Evolutionary conservation across 495 filamentous ascomycete species (phyloP).

Genomic region (Xylaria palmicola): DNA sequence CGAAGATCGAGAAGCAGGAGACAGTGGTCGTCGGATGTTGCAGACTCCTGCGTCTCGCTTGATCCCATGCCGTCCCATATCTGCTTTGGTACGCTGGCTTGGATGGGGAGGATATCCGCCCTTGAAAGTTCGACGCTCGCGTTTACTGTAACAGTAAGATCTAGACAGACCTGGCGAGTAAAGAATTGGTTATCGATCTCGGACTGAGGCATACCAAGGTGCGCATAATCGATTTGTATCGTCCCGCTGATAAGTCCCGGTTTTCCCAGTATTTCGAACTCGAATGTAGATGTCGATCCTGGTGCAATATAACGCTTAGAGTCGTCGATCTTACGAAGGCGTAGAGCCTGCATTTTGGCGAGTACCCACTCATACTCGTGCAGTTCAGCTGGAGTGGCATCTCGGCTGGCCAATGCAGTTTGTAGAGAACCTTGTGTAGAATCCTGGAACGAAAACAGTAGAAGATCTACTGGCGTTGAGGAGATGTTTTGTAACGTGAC

Average conservation of each 20-base stretch:
- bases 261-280: slow-evolving; percentile 81
- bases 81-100: slow-evolving; percentile 46
- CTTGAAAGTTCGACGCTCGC: slow-evolving; percentile 78
- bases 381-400: slow-evolving; percentile 71
- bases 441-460: slow-evolving; percentile 86
- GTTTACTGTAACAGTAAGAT: slow-evolving; percentile 86
- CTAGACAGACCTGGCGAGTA: slow-evolving; percentile 78
- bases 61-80: slow-evolving; percentile 41
- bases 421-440: slow-evolving; percentile 78
- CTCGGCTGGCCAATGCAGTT: slow-evolving; percentile 68
- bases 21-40: slow-evolving; percentile 61
- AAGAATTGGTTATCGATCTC: slow-evolving; percentile 74
- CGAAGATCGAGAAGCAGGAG: slow-evolving; percentile 79
- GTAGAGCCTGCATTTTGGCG: slow-evolving; percentile 70
- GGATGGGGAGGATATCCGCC: slow-evolving; percentile 75
- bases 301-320: slow-evolving; percentile 62
- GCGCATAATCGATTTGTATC: slow-evolving; percentile 81
- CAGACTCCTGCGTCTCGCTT: slow-evolving; percentile 20
- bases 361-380: slow-evolving; percentile 83
- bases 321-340: slow-evolving; percentile 55
- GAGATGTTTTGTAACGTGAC: slow-evolving; percentile 82
- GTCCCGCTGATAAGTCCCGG: slow-evolving; percentile 78
- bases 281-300: slow-evolving; percentile 68
- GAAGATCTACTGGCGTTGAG: slow-evolving; percentile 71
- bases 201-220: slow-evolving; percentile 61